phyloP scores from a whole-genome alignment of 805 yeast species.

The Wickerhamomyces canadensis region DNA sequence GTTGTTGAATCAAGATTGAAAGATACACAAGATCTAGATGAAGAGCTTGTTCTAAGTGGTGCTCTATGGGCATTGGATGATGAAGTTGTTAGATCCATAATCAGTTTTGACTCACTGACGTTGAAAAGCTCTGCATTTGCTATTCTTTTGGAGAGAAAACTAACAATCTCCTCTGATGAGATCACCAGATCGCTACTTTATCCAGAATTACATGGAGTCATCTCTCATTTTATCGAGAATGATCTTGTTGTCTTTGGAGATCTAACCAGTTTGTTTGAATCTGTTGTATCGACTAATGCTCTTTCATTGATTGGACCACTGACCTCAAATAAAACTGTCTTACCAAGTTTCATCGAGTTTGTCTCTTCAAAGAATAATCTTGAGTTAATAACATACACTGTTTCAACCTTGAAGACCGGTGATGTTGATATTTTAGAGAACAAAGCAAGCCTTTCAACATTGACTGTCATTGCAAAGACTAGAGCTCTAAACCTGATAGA shows the following conservation, averaged over 20 bases:
- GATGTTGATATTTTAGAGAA: background rate
- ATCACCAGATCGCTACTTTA: slow-evolving; percentile 1
- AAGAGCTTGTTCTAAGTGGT: slow-evolving; percentile 23
- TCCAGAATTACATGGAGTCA: background rate
- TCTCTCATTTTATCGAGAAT: slow-evolving; percentile 7
- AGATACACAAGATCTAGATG: slow-evolving; percentile 6
- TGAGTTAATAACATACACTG: slow-evolving; percentile 8
- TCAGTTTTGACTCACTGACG: slow-evolving; percentile 1
- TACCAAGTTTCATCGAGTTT: slow-evolving; percentile 9
- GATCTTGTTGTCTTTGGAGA: slow-evolving; percentile 17
- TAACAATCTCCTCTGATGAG: slow-evolving; percentile 9
- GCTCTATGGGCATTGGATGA: slow-evolving; percentile 20
- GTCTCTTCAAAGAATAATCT: slow-evolving; percentile 3
- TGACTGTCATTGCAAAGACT: slow-evolving; percentile 6
- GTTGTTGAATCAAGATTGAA: slow-evolving; percentile 3
- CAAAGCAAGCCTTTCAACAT: background rate
- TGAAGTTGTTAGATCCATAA: slow-evolving; percentile 9
- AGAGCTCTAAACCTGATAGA: slow-evolving; percentile 15
- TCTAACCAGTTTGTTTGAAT: slow-evolving; percentile 4
- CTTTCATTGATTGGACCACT: slow-evolving; percentile 15
- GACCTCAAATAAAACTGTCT: slow-evolving; percentile 2
- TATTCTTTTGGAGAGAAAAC: slow-evolving; percentile 12
- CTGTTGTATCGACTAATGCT: slow-evolving; percentile 5
- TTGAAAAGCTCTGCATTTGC: slow-evolving; percentile 11
- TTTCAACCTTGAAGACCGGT: slow-evolving; percentile 7